Evolutionary conservation across 1,284 basidiomycete genomes (phyloP).

Genomic region (Naganishia liquefaciens): DNA sequence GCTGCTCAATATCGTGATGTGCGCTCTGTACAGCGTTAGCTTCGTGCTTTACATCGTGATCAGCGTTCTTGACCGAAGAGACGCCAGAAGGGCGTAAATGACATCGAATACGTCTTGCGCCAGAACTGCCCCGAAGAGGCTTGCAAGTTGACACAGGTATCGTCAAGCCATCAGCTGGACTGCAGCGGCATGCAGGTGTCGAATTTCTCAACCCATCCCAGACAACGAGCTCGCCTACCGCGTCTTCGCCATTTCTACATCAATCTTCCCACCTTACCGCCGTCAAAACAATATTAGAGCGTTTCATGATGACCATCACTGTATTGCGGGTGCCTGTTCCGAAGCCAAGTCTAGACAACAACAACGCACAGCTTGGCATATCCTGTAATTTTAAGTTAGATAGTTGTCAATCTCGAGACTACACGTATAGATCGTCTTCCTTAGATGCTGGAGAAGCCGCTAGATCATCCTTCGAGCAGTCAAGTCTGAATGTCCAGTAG

Average conservation of each 20-base stretch:
- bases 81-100: slow-evolving; percentile 1
- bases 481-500: too few species aligned
- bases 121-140: background rate
- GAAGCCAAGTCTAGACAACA: too few species aligned
- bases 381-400: too few species aligned
- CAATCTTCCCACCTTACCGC: background rate
- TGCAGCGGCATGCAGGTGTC: background rate
- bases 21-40: slow-evolving; percentile 11
- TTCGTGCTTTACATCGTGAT: slow-evolving; percentile 16
- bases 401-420: too few species aligned
- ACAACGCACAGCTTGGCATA: too few species aligned
- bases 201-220: too few species aligned
- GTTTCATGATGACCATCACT: slow-evolving; percentile 6
- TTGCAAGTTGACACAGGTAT: background rate
- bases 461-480: too few species aligned
- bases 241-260: too few species aligned
- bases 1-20: slow-evolving; percentile 24
- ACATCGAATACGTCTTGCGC: background rate
- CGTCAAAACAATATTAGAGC: background rate
- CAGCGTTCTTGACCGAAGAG: slow-evolving; percentile 14
- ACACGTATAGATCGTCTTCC: too few species aligned
- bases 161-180: slow-evolving; percentile 2
- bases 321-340: slow-evolving; percentile 2
- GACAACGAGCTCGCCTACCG: too few species aligned
- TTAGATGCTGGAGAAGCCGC: too few species aligned